Evolutionary conservation across 1,139 yeast genomes (phyloP).

Genomic region (Ashbya aceris): DNA sequence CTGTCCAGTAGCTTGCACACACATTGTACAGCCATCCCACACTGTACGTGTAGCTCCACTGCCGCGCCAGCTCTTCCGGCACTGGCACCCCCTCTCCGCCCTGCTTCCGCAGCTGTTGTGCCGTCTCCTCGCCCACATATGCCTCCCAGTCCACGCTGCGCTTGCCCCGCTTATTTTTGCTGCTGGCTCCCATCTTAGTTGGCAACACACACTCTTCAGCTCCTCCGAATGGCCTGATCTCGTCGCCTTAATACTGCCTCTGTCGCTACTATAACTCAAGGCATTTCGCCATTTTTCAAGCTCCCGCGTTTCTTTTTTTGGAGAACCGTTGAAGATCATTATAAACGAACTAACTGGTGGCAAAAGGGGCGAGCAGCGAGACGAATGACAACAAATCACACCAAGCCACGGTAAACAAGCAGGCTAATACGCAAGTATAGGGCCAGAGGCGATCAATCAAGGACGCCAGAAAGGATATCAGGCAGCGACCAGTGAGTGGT

Average conservation of each 20-base stretch:
- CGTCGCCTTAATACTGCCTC: not conserved
- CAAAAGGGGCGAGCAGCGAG: conserved; percentile 2
- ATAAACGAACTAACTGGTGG: not conserved
- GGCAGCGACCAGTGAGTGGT: no score
- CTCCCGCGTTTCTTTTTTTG: not conserved
- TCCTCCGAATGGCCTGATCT: not conserved
- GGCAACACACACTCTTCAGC: not conserved
- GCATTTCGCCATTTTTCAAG: no score
- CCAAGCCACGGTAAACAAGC: no score
- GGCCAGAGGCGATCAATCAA: no score
- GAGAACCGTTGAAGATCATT: conserved; percentile 1
- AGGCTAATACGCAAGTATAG: no score
- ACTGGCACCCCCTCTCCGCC: conserved; percentile 9
- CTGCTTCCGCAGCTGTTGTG: conserved; percentile 16
- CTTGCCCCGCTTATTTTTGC: conserved; percentile 8
- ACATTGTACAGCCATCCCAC: conserved; percentile 29
- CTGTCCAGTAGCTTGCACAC: conserved; percentile 23
- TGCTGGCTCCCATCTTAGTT: not conserved
- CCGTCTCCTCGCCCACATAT: conserved; percentile 18
- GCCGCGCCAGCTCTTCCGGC: conserved; percentile 10
- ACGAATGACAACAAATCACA: no score
- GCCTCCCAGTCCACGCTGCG: conserved; percentile 18
- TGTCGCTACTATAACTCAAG: no score
- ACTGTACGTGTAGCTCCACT: conserved; percentile 28
- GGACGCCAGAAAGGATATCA: no score